Conservation (phyloP, 768 basidiomycete species). For the Rhodotorula graminis region DNA sequence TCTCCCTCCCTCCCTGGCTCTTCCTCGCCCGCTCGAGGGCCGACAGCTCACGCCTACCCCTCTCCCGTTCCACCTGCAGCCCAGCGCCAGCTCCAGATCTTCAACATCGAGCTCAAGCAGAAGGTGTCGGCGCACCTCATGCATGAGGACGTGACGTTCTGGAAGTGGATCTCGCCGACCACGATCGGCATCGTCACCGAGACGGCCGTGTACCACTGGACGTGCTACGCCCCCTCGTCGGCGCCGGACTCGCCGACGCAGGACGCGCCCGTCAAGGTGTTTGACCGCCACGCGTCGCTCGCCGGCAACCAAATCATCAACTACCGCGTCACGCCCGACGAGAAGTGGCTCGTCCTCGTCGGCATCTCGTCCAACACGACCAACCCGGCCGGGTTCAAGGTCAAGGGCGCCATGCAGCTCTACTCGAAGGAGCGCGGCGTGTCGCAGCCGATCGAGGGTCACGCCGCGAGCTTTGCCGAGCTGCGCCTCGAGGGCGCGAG, state of each 20-base stretch:
- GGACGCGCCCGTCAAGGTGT: constrained; percentile 80
- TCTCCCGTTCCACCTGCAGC: constrained; percentile 53
- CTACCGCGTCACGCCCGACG: constrained; percentile 85
- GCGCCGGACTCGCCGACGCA: constrained; percentile 47
- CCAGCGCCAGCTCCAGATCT: constrained; percentile 87
- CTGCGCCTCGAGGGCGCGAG: constrained; percentile 84
- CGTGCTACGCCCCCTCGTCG: constrained; percentile 42
- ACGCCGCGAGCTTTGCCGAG: constrained; percentile 93
- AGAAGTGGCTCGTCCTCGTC: constrained; percentile 94
- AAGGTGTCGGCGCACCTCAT: constrained; percentile 94
- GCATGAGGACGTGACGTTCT: constrained; percentile 82
- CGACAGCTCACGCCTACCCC: too few relatives aligned
- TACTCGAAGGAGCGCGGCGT: constrained; percentile 89
- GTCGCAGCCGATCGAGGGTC: constrained; percentile 96
- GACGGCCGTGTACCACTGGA: constrained; percentile 71
- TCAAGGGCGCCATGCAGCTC: constrained; percentile 96
- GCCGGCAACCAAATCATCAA: constrained; percentile 96
- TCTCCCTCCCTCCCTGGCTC: background rate
- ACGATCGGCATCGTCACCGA: constrained; percentile 95
- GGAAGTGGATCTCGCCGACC: constrained; percentile 94
- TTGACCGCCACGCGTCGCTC: constrained; percentile 93
- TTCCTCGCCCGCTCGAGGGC: too few relatives aligned
- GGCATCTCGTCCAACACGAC: constrained; percentile 88
- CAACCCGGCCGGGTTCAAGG: constrained; percentile 94
- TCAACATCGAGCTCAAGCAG: constrained; percentile 95